phyloP scores from a whole-genome alignment of 176 grass and related monocot species.

The Leersia perrieri region DNA sequence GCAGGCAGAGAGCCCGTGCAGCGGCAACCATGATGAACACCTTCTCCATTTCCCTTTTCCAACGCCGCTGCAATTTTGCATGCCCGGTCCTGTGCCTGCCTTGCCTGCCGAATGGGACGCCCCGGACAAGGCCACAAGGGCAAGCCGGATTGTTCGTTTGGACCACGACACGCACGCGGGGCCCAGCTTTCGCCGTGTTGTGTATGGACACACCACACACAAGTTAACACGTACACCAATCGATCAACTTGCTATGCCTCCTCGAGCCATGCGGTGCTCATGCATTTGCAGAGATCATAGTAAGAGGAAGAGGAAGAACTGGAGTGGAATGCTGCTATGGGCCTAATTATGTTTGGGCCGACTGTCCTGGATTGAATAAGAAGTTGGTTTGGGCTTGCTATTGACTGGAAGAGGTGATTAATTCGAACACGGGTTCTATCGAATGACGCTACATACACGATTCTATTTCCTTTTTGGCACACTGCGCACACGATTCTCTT shows the following conservation, averaged over 20 bases:
- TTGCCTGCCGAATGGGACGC: neutral
- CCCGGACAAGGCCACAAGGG: neutral
- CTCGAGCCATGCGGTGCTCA: too few relatives aligned
- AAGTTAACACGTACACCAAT: too few relatives aligned
- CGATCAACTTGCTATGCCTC: too few relatives aligned
- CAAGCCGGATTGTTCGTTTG: neutral
- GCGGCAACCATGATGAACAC: neutral
- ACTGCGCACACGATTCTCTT: too few relatives aligned
- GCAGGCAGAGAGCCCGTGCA: neutral
- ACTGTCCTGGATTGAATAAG: neutral
- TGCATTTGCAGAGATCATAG: too few relatives aligned
- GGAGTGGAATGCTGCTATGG: neutral
- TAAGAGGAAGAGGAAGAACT: too few relatives aligned
- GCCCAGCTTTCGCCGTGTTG: neutral
- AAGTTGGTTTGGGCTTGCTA: too few relatives aligned
- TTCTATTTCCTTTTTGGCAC: too few relatives aligned
- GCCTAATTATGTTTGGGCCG: neutral
- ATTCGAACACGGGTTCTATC: too few relatives aligned
- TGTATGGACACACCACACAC: neutral
- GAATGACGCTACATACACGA: too few relatives aligned
- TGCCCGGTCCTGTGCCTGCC: neutral
- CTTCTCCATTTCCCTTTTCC: neutral
- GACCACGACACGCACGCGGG: neutral
- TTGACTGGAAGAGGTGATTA: too few relatives aligned
- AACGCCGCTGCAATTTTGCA: neutral